Evolutionary conservation across 257 asterid genomes (phyloP), one percentile per base, ranked within the genome.

Genomic region (Rehmannia glutinosa): DNA sequence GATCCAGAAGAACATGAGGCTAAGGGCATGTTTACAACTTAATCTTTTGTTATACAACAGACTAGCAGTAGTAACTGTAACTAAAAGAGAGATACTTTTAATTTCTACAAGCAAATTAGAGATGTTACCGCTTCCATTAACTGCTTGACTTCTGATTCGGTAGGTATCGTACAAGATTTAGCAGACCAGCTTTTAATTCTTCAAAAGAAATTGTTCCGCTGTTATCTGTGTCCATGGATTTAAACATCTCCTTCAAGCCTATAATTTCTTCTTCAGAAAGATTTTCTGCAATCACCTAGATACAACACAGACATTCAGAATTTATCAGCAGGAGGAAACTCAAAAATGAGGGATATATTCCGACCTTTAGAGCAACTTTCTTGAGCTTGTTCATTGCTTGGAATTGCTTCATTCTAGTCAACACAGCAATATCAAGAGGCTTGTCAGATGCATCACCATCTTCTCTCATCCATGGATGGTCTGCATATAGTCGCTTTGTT

Each of bases 391-490:
- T 88, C 96, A 86, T 85, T 23, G 88, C 91, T 23, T 81, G 77
- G 86, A 88, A 88, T 69, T 86, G 88, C 64, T 88, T 88, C 96
- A 88, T 86, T 79, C 96, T 81, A 64, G 78, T 80, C 79, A 88
- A 80, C 41, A 88, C 93, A 59, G 96, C 93, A 73, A 78, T 76
- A 64, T 88, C 96, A 42, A 88, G 84, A 50, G 96, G 96, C 77
- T 80, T 73, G 73, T 88, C 93, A 45, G 96, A 80, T 83, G 96
- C 93, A 70, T 85, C 91, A 12, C 93, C 93, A 42, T 80, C 96
- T 85, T 83, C 96, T 83, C 91, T 86, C 87, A 83, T 78, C 96
- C 96, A 88, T 46, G 96, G 91, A 82, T 88, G 96, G 68, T 83
- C 96, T 88, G 77, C 64, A 60, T 64, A 59, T 55, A 54, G 27